Percentiles rank a stretch among this genome's conserved stretches.
phyloP scores from a whole-genome alignment of 805 yeast species.

The Lachancea waltii region DNA sequence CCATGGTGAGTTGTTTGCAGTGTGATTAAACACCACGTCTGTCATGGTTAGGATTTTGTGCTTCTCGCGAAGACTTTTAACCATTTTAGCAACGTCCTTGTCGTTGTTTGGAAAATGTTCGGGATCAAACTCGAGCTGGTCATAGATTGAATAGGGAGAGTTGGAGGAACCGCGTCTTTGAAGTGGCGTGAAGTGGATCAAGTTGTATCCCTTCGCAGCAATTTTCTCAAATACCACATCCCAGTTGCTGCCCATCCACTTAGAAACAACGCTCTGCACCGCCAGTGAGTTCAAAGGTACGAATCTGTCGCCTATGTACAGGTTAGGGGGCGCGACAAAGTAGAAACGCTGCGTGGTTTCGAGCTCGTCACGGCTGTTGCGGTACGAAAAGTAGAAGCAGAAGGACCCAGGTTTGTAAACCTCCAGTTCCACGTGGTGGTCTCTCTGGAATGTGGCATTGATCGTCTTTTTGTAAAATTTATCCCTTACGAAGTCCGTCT shows the following conservation, averaged over 20 bases:
- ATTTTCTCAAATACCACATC: constrained; percentile 53
- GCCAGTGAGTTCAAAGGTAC: constrained; percentile 73
- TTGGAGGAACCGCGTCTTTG: constrained; percentile 84
- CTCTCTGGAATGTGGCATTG: constrained; percentile 54
- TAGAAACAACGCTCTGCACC: constrained; percentile 79
- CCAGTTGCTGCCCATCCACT: constrained; percentile 89
- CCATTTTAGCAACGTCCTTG: constrained; percentile 48
- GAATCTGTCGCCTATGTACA: constrained; percentile 48
- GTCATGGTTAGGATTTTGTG: constrained; percentile 70
- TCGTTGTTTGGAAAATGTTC: constrained; percentile 45
- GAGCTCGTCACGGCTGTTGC: constrained; percentile 31
- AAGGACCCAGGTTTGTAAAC: constrained; percentile 74
- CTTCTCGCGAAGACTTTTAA: constrained; percentile 43
- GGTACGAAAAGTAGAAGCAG: constrained; percentile 63
- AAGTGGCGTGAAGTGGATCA: constrained; percentile 94
- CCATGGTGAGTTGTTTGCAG: constrained; percentile 89
- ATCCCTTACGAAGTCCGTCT: constrained; percentile 47
- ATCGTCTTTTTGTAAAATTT: constrained; percentile 47
- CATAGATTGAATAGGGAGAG: constrained; percentile 89
- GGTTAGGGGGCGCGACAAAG: constrained; percentile 76
- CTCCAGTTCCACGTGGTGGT: constrained; percentile 52
- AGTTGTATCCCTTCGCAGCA: constrained; percentile 76
- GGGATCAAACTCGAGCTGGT: constrained; percentile 76
- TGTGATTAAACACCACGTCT: constrained; percentile 91
- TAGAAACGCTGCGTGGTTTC: constrained; percentile 54